phyloP scores from a whole-genome alignment of 805 yeast genomes.

The Maudiozyma saulgeensis region DNA sequence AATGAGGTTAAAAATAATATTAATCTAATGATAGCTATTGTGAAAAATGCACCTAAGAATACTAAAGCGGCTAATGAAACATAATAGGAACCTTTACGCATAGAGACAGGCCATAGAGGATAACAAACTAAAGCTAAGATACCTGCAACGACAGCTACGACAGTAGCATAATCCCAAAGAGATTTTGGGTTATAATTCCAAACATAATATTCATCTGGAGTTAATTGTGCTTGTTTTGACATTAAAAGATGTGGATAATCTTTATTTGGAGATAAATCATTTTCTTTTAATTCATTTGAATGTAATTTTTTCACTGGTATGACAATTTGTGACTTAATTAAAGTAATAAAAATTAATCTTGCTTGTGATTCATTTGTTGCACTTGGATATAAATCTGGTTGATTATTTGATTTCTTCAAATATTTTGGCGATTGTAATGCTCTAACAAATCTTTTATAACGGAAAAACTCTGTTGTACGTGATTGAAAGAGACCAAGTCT shows the following conservation, averaged over 20 bases:
- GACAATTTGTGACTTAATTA: constrained; percentile 66
- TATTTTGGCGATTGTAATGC: constrained; percentile 72
- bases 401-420: constrained; percentile 39
- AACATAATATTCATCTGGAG: constrained; percentile 62
- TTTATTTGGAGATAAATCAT: constrained; percentile 53
- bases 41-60: constrained; percentile 65
- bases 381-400: constrained; percentile 39
- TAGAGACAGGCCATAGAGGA: constrained; percentile 90
- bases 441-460: constrained; percentile 73
- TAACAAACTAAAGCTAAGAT: constrained; percentile 61
- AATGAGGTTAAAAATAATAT: constrained; percentile 44
- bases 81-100: constrained; percentile 90
- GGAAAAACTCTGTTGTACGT: constrained; percentile 69
- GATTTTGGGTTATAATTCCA: constrained; percentile 74
- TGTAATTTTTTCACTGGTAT: constrained; percentile 69
- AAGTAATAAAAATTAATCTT: constrained; percentile 43
- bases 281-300: constrained; percentile 53
- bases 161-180: constrained; percentile 34
- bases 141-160: constrained; percentile 43
- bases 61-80: constrained; percentile 69
- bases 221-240: constrained; percentile 47
- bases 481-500: constrained; percentile 72
- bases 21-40: constrained; percentile 68
- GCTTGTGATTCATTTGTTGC: constrained; percentile 25
- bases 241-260: constrained; percentile 52